These are phyloP conservation scores for Camelina hispida DNA, from an alignment of 345 rosid genomes.

Conservation along the genomic window DNA sequence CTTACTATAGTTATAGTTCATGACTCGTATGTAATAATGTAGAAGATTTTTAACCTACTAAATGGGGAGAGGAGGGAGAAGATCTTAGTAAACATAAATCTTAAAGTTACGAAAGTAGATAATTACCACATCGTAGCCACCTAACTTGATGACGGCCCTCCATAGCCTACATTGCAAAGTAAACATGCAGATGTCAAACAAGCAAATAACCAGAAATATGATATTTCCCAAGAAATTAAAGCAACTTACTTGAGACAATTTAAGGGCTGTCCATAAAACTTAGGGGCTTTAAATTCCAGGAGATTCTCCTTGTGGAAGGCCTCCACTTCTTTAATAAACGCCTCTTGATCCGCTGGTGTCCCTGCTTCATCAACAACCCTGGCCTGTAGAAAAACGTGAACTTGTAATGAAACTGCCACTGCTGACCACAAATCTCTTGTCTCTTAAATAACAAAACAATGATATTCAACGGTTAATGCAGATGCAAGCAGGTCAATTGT, in stretches of 20 bases:
- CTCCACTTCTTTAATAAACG: slow-evolving; percentile 85
- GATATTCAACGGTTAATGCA: not conserved
- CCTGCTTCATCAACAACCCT: slow-evolving; percentile 69
- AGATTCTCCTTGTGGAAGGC: slow-evolving; percentile 60
- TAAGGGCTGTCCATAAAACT: slow-evolving; percentile 89
- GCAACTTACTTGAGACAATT: slow-evolving; percentile 81
- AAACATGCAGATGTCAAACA: slow-evolving; percentile 30
- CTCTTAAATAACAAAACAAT: not conserved
- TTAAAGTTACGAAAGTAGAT: slow-evolving; percentile 13
- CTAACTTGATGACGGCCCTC: slow-evolving; percentile 86
- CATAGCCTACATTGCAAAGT: slow-evolving; percentile 63
- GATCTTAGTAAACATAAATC: slow-evolving; percentile 2
- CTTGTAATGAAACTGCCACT: slow-evolving; percentile 8
- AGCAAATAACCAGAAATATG: slow-evolving; percentile 4
- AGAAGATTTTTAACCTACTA: slow-evolving; percentile 5
- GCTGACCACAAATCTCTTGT: not conserved
- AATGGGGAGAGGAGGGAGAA: not conserved
- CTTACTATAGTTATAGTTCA: not conserved
- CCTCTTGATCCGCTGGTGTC: slow-evolving; percentile 66
- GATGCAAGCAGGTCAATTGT: not conserved
- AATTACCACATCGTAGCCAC: slow-evolving; percentile 94
- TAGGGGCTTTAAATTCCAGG: slow-evolving; percentile 86
- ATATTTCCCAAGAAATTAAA: not conserved
- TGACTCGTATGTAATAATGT: not conserved
- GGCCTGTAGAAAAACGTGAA: slow-evolving; percentile 50